Base-by-base conservation (phyloP, 1,139 yeast species). In the Scheffersomyces segobiensis region DNA sequence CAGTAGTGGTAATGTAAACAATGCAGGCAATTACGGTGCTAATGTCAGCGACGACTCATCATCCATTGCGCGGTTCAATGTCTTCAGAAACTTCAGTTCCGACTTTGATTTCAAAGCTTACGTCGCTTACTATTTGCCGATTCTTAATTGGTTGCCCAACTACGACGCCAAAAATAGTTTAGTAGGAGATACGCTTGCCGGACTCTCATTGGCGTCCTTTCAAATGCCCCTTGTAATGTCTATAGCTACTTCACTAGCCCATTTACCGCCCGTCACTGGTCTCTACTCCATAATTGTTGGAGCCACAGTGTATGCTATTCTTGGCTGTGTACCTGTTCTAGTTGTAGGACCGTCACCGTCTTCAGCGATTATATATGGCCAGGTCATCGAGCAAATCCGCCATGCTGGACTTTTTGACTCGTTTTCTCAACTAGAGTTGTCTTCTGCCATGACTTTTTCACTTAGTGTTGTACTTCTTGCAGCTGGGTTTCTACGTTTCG, bases 221-320 rank as follows among this genome's bases (percentile, higher is more conserved):
- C 79, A 74, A 62, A 71, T 74, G 49, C 79, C 79, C 5, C 64
- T 74, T 48, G 78, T 74, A 52, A 73, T 75, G 78, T 75, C 78
- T 2, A 65, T 74, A 49, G 72, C 77, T 3, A 69, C 75, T 0
- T 70, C 76, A 1, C 67, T 75, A 58, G 78, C 77, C 7, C 75
- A 71, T 55, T 63, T 75, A 14, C 74, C 78, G 6, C 77, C 79
- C 1, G 59, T 71, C 10, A 65, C 71, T 47, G 78, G 79, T 1
- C 62, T 75, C 10, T 72, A 73, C 58, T 70, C 75, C 2, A 70
- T 73, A 52, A 67, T 73, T 32, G 70, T 67, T 2, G 76, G 75
- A 0, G 69, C 77, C 0, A 56, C 66, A 17, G 62, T 69, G 18
- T 75, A 75, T 59, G 64, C 78, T 3, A 62, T 73, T 1, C 66